A percentile compares a stretch with the other conserved stretches of the same genome.
phyloP scores from a whole-genome alignment of 257 asterid genomes.

The Prunella vulgaris region DNA sequence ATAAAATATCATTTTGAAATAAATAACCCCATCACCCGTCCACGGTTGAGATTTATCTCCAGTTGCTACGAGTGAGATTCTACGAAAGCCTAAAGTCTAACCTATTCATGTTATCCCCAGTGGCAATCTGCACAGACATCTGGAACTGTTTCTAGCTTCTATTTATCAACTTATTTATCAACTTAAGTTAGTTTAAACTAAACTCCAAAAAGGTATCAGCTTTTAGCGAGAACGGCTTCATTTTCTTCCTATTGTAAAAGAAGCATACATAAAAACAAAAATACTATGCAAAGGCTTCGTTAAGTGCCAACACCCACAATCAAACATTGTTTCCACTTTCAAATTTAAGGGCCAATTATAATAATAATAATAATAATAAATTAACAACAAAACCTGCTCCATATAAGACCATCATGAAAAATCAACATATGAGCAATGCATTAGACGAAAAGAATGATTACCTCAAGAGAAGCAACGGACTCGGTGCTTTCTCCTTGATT shows the following conservation, averaged over 20 bases:
- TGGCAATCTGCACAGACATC: background rate
- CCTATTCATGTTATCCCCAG: background rate
- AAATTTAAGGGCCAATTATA: background rate
- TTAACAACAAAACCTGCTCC: background rate
- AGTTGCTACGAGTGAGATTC: background rate
- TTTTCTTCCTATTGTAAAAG: background rate
- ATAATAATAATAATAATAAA: background rate
- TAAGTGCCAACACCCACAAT: background rate
- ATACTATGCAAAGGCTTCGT: background rate
- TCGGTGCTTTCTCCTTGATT: conserved; percentile 67
- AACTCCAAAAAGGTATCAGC: background rate
- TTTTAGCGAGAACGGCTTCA: background rate
- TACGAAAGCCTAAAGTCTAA: background rate
- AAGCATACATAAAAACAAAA: background rate
- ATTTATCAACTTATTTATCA: background rate
- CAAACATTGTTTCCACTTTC: conserved; percentile 1
- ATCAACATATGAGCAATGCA: background rate
- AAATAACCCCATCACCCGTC: background rate
- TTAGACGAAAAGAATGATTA: conserved; percentile 22
- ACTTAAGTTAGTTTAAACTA: background rate
- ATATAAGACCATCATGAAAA: conserved; percentile 10
- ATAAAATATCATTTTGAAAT: background rate
- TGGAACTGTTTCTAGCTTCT: background rate
- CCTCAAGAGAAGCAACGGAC: conserved; percentile 60
- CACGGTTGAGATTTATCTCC: background rate